Conservation (phyloP, 805 yeast species). For the Wickerhamiella sorbophila region DNA sequence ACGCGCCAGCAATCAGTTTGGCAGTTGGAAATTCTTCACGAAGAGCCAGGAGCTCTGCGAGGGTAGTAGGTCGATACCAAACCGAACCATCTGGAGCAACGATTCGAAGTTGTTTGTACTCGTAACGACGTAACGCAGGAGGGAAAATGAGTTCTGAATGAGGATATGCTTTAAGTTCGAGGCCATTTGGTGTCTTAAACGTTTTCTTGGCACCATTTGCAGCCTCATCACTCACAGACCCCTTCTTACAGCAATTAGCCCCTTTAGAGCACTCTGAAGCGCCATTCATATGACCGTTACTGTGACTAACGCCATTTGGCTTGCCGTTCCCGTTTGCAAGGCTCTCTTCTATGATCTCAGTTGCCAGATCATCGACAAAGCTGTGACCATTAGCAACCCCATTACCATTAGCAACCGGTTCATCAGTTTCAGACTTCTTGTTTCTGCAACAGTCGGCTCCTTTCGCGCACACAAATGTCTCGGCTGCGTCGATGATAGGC, state of each 20-base stretch:
- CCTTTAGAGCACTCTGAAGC: not conserved
- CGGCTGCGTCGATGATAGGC: slow-evolving; percentile 36
- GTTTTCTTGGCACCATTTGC: not conserved
- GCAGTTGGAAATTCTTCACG: slow-evolving; percentile 25
- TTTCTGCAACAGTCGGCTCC: slow-evolving; percentile 19
- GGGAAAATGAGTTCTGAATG: slow-evolving; percentile 32
- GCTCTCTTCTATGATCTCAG: too few species aligned
- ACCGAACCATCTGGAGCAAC: slow-evolving; percentile 29
- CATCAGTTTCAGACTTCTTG: not conserved
- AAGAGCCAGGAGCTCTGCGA: slow-evolving; percentile 27
- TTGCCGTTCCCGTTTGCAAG: not conserved
- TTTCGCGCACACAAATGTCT: slow-evolving; percentile 25
- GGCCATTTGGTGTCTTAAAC: slow-evolving; percentile 23
- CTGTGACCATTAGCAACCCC: not conserved
- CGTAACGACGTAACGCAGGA: slow-evolving; percentile 22
- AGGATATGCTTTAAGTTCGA: slow-evolving; percentile 29
- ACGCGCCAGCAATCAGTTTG: slow-evolving; percentile 35
- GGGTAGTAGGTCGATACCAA: slow-evolving; percentile 34
- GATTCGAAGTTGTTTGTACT: slow-evolving; percentile 21
- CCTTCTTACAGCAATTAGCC: not conserved
- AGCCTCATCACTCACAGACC: not conserved
- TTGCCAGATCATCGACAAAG: too few species aligned
- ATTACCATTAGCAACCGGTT: not conserved
- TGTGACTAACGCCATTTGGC: not conserved
- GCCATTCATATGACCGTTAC: not conserved